phyloP scores from a whole-genome alignment of 805 yeast genomes.

The Wickerhamomyces tratensis region DNA sequence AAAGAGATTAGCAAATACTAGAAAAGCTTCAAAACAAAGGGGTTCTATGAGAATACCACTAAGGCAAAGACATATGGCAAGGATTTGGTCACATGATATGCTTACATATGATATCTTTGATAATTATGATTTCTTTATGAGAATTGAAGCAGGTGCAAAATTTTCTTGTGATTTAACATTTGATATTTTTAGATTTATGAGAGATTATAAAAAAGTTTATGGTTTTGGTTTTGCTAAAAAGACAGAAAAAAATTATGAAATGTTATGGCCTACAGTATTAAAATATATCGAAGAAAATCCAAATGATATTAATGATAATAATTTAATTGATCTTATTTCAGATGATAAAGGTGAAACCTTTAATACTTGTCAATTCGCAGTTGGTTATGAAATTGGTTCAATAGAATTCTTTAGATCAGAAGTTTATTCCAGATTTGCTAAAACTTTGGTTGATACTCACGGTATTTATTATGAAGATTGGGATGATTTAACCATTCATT shows the following conservation, averaged over 20 bases:
- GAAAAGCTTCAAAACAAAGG: constrained; percentile 29
- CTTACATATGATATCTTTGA: constrained; percentile 31
- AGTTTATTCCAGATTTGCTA: constrained; percentile 59
- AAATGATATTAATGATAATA: constrained; percentile 45
- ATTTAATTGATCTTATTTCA: constrained; percentile 61
- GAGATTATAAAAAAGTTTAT: constrained; percentile 39
- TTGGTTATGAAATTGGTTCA: constrained; percentile 74
- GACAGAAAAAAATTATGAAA: constrained; percentile 52
- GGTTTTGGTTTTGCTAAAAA: constrained; percentile 58
- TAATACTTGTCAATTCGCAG: constrained; percentile 85
- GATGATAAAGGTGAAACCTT: constrained; percentile 61
- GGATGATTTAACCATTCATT: constrained; percentile 89
- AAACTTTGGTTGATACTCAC: constrained; percentile 58
- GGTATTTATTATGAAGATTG: constrained; percentile 86
- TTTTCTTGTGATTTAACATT: constrained; percentile 37
- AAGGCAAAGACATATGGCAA: constrained; percentile 47
- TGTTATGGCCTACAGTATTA: constrained; percentile 69
- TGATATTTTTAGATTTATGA: constrained; percentile 41
- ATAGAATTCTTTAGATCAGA: constrained; percentile 66
- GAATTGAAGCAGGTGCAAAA: constrained; percentile 36
- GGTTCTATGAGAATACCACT: constrained; percentile 41
- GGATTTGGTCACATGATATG: constrained; percentile 37
- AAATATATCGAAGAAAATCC: constrained; percentile 54
- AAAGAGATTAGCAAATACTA: constrained; percentile 28
- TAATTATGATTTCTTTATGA: constrained; percentile 42